Evolutionary conservation across 129 eudicot genomes (phyloP), one percentile per base, ranked within the genome.

Genomic region (Tagetes erecta): DNA sequence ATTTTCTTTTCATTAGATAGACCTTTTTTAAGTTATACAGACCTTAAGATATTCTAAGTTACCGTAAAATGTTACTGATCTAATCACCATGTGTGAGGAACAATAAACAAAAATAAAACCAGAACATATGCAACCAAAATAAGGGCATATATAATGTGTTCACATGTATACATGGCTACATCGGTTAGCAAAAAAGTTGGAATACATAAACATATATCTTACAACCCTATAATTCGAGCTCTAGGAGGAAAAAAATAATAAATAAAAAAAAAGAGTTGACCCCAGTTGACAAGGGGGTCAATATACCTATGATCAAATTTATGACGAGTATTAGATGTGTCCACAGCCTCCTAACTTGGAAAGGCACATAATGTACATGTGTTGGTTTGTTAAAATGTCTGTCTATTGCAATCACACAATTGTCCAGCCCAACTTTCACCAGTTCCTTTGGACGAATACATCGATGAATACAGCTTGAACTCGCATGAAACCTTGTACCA

Each of bases 301-400:
- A 62, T 37, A 46, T 8, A 74, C 63, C 70, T 74, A 74, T 47
- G 20, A 37, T 33, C 50, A 64, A 68, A 64, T 7, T 38, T 75
- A 75, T 64, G 63, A 64, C 38, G 41, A 37, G 63, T 59, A 42
- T 10, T 59, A 58, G 27, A 39, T 66, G 65, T 75, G 65, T 8
- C 51, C 40, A 38, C 41, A 50, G 40, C 67, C 64, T 39, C 67
- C 64, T 39, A 65, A 45, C 60, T 44, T 53, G 27, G 8, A 58
- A 73, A 8, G 37, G 47, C 60, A 74, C 70, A 64, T 51, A 75
- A 65, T 75, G 66, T 75, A 75, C 79, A 64, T 51, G 72, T 64
- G 52, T 50, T 9, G 27, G 55, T 64, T 12, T n/a, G 79, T 65
- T 65, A 75, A 72, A 51, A 64, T 27, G 38, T 51, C 42, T 2